Evolutionary conservation across 148 eudicot genomes (phyloP), one percentile per base, ranked within the genome.

Genomic region (Camellia granthamiana): DNA sequence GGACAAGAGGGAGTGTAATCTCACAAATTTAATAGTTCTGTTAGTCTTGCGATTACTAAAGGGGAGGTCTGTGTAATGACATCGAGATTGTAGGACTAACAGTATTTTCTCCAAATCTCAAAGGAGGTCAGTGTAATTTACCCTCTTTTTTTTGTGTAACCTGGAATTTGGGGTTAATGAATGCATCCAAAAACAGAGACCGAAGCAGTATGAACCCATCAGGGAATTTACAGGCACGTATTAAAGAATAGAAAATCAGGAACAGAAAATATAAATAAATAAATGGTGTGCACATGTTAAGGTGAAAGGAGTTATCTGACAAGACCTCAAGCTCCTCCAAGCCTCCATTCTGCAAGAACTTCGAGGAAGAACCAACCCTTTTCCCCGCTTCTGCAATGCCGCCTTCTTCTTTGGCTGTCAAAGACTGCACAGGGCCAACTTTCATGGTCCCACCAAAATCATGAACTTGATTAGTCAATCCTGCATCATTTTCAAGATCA

Each of bases 321-420:
- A 82, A 72, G 41, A 84, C 86, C 86, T 84, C 86, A 74, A 84
- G 86, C 81, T 84, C 86, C 44, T 84, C 86, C 76, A 84, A 58
- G 65, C 66, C 69, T 49, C 63, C 76, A 49, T 78, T 81, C 58
- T 71, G 69, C 58, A 73, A 62, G 38, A 74, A 59, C 77, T 54
- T 67, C 41, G 79, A 68, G 62, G 44, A 21, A 18, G 69, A 23
- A 23, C 74, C 14, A 15, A 59, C 61, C 47, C 44, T 78, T 64
- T 72, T 51, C 59, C 63, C 81, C 1, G 38, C 38, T 7, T 58
- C 75, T 68, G 56, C 66, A 72, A 14, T 55, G 69, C 14, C 78
- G 21, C 61, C 78, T 77, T 56, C 80, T 81, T 72, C 62, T 55
- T 81, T 54, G 59, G 49, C 41, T 30, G 75, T 46, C 42, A 55